Evolutionary conservation across 805 yeast species (phyloP).

Genomic region (Ogataea thermomethanolica): DNA sequence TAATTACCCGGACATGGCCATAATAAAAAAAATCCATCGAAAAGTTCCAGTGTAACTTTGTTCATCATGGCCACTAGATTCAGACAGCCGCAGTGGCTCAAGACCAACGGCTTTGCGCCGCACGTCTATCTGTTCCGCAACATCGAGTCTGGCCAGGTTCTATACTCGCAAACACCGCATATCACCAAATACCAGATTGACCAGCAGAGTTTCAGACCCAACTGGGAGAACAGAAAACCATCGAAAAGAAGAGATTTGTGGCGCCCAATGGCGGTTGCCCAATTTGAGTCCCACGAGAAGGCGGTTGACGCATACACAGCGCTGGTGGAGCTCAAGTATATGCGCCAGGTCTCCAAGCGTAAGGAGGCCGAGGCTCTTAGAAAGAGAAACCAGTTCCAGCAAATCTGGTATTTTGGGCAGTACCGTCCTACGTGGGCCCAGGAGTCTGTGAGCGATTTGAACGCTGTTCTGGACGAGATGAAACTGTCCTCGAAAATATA

Average conservation of each 20-base stretch:
- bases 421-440: slow-evolving; percentile 87
- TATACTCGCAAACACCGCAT: slow-evolving; percentile 80
- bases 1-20: slow-evolving; percentile 7
- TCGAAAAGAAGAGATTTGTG: slow-evolving; percentile 79
- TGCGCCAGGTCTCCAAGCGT: slow-evolving; percentile 60
- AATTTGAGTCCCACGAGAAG: slow-evolving; percentile 53
- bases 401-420: slow-evolving; percentile 83
- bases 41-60: neutral
- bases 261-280: slow-evolving; percentile 86
- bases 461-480: slow-evolving; percentile 64
- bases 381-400: slow-evolving; percentile 69
- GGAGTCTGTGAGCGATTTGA: slow-evolving; percentile 85
- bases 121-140: slow-evolving; percentile 81
- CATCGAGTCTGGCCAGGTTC: slow-evolving; percentile 83
- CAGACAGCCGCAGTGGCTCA: slow-evolving; percentile 58
- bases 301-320: slow-evolving; percentile 74
- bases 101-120: slow-evolving; percentile 66
- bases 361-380: slow-evolving; percentile 65
- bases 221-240: slow-evolving; percentile 87
- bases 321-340: slow-evolving; percentile 66
- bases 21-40: slow-evolving; percentile 1
- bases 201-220: slow-evolving; percentile 72
- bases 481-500: slow-evolving; percentile 47
- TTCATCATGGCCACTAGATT: slow-evolving; percentile 36
- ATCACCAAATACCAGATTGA: slow-evolving; percentile 55